Percentiles rank a stretch among this genome's conserved stretches.
Evolutionary conservation across 768 basidiomycete species (phyloP).

Genomic region (Panus rudis): DNA sequence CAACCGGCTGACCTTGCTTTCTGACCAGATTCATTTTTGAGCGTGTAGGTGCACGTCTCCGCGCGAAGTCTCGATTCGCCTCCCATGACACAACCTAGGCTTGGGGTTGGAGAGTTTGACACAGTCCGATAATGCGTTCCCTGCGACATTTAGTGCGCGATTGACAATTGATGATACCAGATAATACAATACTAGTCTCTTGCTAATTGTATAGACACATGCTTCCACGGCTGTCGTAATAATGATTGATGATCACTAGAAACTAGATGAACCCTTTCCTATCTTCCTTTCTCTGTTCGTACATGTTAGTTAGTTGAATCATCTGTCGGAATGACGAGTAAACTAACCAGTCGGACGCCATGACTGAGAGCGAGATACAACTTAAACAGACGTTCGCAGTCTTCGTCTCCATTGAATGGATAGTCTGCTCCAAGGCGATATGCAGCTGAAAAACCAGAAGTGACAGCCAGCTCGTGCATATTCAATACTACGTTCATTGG

Average conservation of each 20-base stretch:
- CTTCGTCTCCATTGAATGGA: conserved; percentile 25
- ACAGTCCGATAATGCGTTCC: too few relatives aligned
- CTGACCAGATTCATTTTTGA: conserved; percentile 12
- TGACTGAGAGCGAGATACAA: conserved; percentile 24
- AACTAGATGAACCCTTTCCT: conserved; percentile 14
- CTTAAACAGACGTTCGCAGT: conserved; percentile 23
- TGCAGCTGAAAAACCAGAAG: conserved; percentile 35
- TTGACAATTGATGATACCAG: too few relatives aligned
- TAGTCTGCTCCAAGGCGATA: conserved; percentile 28
- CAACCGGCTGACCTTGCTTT: background rate
- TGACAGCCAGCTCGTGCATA: conserved; percentile 31
- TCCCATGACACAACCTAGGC: too few relatives aligned
- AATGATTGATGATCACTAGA: too few relatives aligned
- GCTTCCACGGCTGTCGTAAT: too few relatives aligned
- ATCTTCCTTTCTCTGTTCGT: conserved; percentile 21
- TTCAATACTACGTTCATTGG: conserved; percentile 19
- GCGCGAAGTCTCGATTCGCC: conserved; percentile 9
- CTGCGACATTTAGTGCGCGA: too few relatives aligned
- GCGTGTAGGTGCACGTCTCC: conserved; percentile 8
- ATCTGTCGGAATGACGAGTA: too few relatives aligned
- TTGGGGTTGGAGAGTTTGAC: too few relatives aligned
- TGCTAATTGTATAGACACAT: too few relatives aligned
- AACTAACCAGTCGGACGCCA: conserved; percentile 19
- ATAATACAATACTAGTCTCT: too few relatives aligned
- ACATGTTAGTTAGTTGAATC: background rate